Conservation (phyloP, 148 eudicot species). For the Rhododendron kiyosumense region DNA sequence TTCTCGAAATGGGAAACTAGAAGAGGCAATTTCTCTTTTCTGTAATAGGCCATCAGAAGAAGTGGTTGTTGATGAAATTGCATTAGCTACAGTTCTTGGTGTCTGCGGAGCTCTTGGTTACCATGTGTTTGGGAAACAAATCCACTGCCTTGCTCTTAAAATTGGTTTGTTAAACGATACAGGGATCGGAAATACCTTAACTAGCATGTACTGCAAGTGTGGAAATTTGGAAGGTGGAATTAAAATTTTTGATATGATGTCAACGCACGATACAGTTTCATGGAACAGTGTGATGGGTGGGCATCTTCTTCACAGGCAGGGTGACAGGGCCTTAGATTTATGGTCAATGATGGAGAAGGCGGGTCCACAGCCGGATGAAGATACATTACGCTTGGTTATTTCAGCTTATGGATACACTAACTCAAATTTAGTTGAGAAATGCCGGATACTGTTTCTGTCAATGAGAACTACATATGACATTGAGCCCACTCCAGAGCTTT, state of each 20-base stretch:
- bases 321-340: slow-evolving; percentile 53
- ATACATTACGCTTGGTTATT: slow-evolving; percentile 49
- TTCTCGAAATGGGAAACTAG: slow-evolving; percentile 71
- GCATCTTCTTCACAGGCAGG: slow-evolving; percentile 69
- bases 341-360: slow-evolving; percentile 58
- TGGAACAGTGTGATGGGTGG: slow-evolving; percentile 78
- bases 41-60: slow-evolving; percentile 30
- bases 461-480: slow-evolving; percentile 46
- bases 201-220: slow-evolving; percentile 80
- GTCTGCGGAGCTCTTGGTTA: slow-evolving; percentile 70
- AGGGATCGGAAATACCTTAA: slow-evolving; percentile 56
- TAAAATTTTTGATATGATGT: slow-evolving; percentile 46
- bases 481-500: slow-evolving; percentile 65
- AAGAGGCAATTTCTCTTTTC: slow-evolving; percentile 57
- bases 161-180: slow-evolving; percentile 43
- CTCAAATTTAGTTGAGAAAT: slow-evolving; percentile 50
- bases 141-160: slow-evolving; percentile 53
- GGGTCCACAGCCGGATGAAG: slow-evolving; percentile 41
- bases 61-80: slow-evolving; percentile 49
- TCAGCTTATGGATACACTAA: slow-evolving; percentile 60
- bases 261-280: slow-evolving; percentile 52
- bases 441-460: slow-evolving; percentile 53
- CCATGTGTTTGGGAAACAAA: slow-evolving; percentile 55
- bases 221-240: slow-evolving; percentile 53
- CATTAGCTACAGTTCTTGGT: slow-evolving; percentile 49